Base-by-base conservation (phyloP, 345 rosid genomes). In the Brassica napus region DNA sequence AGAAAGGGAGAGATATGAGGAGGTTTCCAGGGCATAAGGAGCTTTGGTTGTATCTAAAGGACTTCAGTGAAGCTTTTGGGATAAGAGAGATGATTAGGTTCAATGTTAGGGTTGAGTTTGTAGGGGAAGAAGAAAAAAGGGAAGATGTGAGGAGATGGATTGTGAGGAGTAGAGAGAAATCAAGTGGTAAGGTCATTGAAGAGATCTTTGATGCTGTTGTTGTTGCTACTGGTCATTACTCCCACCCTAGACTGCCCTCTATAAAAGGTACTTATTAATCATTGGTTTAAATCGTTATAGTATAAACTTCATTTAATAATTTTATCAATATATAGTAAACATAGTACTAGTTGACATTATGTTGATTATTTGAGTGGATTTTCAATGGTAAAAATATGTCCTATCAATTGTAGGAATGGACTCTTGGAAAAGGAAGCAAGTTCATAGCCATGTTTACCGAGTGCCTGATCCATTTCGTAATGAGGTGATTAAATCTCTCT, bases 191-290 rank as follows among this genome's bases (percentile, higher is more conserved):
- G 77, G 80, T 65, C 34, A 83, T 77, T 47, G 92, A 92, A 80
- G 95, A 92, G 83, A 87, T 92, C 14, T 94, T 84, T 75, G 97
- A 94, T 84, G 97, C 97, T 18, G 92, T 94, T 58, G 91, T 94
- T 77, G 95, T 94, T 35, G 97, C 95, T n/a, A 87, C 91, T 37
- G 98, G 98, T 1, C 97, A 94, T 78, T 94, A 91, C 68, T 86
- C 98, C 66, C 84, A 87, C 1, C 98, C 97, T 47, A 87, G 89
- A 72, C 55, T 91, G 84, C 94, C 98, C 35, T 42, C 85, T 74
- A 92, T 94, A 65, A 88, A 86, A 90, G 98, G 98, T 18, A 18
- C 18, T 18, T 93, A 73, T 11, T 15, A 54, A 18, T 34, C 14
- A 21, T 8, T 44, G 3, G n/a, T 28, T 62, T 70, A 32, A 35